Percentiles rank a stretch among this genome's conserved stretches.
These are phyloP conservation scores for Tetrahymena borealis DNA, from an alignment of 73 alveolate genomes.

Conservation along the genomic window DNA sequence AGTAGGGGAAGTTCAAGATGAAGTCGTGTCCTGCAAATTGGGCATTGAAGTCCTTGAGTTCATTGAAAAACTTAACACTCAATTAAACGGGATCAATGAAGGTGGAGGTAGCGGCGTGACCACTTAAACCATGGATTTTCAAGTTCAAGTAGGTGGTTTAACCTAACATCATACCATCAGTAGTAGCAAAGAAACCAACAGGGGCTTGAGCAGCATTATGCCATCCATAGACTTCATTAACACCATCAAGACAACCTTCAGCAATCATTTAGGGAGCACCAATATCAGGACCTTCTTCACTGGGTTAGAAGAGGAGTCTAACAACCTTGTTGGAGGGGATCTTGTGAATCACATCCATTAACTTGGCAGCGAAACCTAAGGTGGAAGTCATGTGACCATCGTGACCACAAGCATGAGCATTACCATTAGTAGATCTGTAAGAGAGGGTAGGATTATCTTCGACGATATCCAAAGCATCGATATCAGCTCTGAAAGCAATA, in stretches of 20 bases:
- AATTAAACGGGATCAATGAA: not conserved
- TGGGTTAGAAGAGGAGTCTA: conserved; percentile 60
- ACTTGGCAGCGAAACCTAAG: conserved; percentile 34
- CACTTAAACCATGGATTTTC: not conserved
- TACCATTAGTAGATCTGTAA: conserved; percentile 39
- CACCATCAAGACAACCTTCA: conserved; percentile 57
- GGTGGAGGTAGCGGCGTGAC: conserved; percentile 2
- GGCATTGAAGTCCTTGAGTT: not conserved
- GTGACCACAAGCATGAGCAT: conserved; percentile 77
- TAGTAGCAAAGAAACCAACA: not conserved
- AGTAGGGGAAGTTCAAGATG: not conserved
- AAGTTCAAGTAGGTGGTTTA: not conserved
- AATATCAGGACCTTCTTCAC: conserved; percentile 59
- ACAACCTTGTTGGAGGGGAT: conserved; percentile 41
- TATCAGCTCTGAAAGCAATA: conserved; percentile 57
- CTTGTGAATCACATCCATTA: conserved; percentile 8
- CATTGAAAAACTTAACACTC: not conserved
- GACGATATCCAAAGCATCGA: conserved; percentile 54
- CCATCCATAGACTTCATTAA: conserved; percentile 62
- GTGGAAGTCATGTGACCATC: conserved; percentile 66
- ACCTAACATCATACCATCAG: not conserved
- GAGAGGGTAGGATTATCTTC: conserved; percentile 42
- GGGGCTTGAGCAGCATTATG: conserved; percentile 48
- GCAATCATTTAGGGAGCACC: conserved; percentile 61
- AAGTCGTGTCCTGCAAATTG: not conserved